A percentile compares a stretch with the other conserved stretches of the same genome.
phyloP scores from a whole-genome alignment of 2,329 filamentous ascomycete species.

The Talaromyces piceae region DNA sequence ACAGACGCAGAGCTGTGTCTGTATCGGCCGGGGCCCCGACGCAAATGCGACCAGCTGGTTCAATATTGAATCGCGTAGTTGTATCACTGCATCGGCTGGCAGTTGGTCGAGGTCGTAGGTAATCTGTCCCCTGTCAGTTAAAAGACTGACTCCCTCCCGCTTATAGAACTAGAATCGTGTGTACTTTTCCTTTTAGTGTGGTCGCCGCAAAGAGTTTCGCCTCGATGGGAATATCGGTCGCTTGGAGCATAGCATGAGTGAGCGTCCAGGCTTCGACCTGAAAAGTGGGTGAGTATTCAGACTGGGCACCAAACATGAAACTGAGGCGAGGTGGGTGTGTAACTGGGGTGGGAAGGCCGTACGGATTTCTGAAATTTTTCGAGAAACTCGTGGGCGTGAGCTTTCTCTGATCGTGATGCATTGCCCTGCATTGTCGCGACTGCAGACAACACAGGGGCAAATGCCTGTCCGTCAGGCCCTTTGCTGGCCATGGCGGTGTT shows the following conservation, averaged over 20 bases:
- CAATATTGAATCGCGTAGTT: slow-evolving; percentile 77
- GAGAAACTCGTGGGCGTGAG: slow-evolving; percentile 82
- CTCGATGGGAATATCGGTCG: slow-evolving; percentile 65
- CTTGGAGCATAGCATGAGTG: slow-evolving; percentile 79
- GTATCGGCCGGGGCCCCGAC: slow-evolving; percentile 70
- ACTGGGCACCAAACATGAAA: neutral
- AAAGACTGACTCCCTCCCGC: slow-evolving; percentile 7
- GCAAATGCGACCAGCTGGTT: slow-evolving; percentile 74
- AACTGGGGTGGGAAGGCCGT: slow-evolving; percentile 36
- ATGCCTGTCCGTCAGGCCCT: slow-evolving; percentile 59
- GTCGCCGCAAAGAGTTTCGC: slow-evolving; percentile 93
- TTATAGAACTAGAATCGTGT: slow-evolving; percentile 15
- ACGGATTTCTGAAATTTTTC: slow-evolving; percentile 98
- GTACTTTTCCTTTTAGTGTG: slow-evolving; percentile 94
- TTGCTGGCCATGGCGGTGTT: slow-evolving; percentile 57
- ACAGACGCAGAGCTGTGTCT: slow-evolving; percentile 91
- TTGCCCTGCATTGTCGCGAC: slow-evolving; percentile 85
- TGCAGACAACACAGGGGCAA: slow-evolving; percentile 78
- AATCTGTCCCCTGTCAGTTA: slow-evolving; percentile 55
- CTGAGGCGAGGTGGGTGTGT: no score
- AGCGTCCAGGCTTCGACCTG: slow-evolving; percentile 87
- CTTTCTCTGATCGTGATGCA: slow-evolving; percentile 73
- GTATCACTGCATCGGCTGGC: slow-evolving; percentile 62
- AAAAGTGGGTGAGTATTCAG: slow-evolving; percentile 5
- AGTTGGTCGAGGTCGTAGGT: slow-evolving; percentile 93